Evolutionary conservation across 306 rosid genomes (phyloP), one percentile per base, ranked within the genome.

Genomic region (Sesbania bispinosa): DNA sequence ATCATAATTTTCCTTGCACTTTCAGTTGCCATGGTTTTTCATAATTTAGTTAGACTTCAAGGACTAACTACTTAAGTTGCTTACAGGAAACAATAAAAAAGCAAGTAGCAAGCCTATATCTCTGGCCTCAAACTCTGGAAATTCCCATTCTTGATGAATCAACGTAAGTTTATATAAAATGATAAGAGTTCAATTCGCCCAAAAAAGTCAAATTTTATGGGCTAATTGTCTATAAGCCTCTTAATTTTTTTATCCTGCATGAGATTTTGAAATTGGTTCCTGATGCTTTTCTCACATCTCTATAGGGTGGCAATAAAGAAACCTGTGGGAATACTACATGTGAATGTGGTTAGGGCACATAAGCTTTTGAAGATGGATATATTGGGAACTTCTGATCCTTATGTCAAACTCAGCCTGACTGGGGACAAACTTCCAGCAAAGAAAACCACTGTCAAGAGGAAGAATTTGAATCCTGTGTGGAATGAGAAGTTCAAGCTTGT

Each of bases 311-410:
- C 87, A 10, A 41, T 81, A 66, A 81, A 85, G 87, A 93, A 89
- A 95, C 95, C 98, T 1, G 97, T 90, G 53, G 97, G 98, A 70
- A 90, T 93, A 63, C 76, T 93, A 60, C 97, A 90, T 35, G 97
- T 93, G 78, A 90, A 90, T 79, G 95, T 93, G 42, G 82, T 90
- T 29, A 93, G 90, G 46, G 98, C 97, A 0, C 6, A 33, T 5
- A 88, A 84, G 69, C 97, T 93, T 66, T 74, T 90, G 85, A 88
- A 84, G 88, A 90, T 81, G 95, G 98, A 93, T 83, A 29, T 93
- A 20, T 52, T 90, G 55, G 98, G 98, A 78, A 70, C 88, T 59
- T 93, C 98, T 39, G 98, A 93, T 87, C 98, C 98, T 38, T 93
- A 88, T 35, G 97, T 90, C 76, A 90, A 86, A 80, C 82, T 93